Base-by-base conservation (phyloP, 1,284 basidiomycete species). In the Porogramme epimiltina region DNA sequence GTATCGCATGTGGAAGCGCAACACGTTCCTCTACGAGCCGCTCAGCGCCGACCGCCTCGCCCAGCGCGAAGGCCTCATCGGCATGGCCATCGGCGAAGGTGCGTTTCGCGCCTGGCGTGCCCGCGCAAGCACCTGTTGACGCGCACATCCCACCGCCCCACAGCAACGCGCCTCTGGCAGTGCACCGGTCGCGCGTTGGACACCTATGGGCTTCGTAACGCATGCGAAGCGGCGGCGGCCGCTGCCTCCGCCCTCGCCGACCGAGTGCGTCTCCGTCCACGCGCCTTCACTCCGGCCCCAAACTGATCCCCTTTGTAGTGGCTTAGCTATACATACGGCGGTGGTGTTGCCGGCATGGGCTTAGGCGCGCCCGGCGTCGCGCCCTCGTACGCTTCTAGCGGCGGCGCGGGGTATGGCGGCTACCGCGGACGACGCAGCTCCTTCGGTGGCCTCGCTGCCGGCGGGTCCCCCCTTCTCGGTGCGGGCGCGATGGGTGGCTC, bases 71-170 rank as follows among this genome's bases (percentile, higher is more conserved):
- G 81, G 74, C 6, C 67, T 87, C 13, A 76, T 82, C 36, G 84
- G 80, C 1, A 71, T 85, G 45, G 82, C 85, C 20, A 74, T 84
- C 20, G 83, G 78, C 26, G 84, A 87, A 79, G 82, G 84, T 81
- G 53, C 60, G 40, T 50, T 24, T 37, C 16, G 28, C 13, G 6
- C 28, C 13, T 31, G 28, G 6, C 13, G 8, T 31, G 6, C 13
- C 6, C 28, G 6, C 13, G 28, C 34, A 31, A 8, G 8, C 13
- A 31, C 13, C 28, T 31, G 28, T 6, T 6, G 13, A 31, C 28
- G 28, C 13, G 8, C 8, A 6, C 28, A 6, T 31, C 13, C 8
- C 28, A 8, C 28, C 24, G 10, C 9, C 19, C 18, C 2, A 13
- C n/a, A 3, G n/a, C 8, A 8, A 3, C 4, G 13, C 24, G 0